Evolutionary conservation across 225 moss, liverwort and hornwort species (phyloP), one percentile per base, ranked within the genome.

Genomic region (Pleurozium schreberi): DNA sequence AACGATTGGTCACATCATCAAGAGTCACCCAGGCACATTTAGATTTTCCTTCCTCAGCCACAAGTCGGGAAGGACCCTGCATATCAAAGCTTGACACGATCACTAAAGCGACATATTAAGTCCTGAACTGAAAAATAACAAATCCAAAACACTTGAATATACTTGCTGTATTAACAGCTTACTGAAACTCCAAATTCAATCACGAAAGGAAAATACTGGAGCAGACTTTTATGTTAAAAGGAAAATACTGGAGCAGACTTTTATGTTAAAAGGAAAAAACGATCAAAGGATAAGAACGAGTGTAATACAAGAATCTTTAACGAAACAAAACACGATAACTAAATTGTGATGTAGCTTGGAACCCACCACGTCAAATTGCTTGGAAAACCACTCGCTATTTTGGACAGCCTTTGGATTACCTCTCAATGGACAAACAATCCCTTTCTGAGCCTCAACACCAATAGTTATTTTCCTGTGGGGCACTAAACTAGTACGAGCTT

Each of bases 31-130:
- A 96, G 58, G 94, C 95, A 85, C 93, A 94, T 91, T 94, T 96
- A 68, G 93, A 94, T 91, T 96, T 97, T 83, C 96, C 97, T 95
- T 97, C 97, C 92, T 99, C 98, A 78, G 95, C 96, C 79, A 97
- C 97, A 69, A 99, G 95, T 88, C 97, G 95, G 84, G 97, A 97
- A 79, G 98, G 96, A 86, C 98, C 98, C 96, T 96, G 93, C 86
- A 91, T 81, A 86, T 50, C 84, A 79, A 60, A 82, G 53, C 26
- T 83, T 68, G 86, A 84, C 63, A 88, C 62, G 81, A 80, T 90
- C 81, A 91, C 53, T 31, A 75, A 58, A 86, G 61, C 52, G 80
- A 66, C 42, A 38, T 61, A 84, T 82, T 57, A 75, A 71, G 52
- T 75, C 77, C 57, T 63, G 22, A 60, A 88, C 63, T 68, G 30